phyloP scores from a whole-genome alignment of 2,329 filamentous ascomycete genomes.

The Herpotrichia juniperi region DNA sequence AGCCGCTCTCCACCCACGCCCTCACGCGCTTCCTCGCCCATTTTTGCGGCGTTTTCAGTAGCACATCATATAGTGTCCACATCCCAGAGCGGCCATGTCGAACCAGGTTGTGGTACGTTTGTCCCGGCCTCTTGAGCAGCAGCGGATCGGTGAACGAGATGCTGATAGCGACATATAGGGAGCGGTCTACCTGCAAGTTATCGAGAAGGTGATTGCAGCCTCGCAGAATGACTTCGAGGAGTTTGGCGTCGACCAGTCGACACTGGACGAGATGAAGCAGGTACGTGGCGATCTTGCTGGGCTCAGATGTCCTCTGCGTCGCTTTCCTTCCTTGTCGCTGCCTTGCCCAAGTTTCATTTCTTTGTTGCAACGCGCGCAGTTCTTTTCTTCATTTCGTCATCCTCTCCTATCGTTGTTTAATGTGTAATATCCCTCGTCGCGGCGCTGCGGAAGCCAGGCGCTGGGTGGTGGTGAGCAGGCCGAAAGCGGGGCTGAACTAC shows the following conservation, averaged over 20 bases:
- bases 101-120: conserved; percentile 47
- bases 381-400: conserved; percentile 12
- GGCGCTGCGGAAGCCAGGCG: conserved; percentile 27
- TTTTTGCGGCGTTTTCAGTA: conserved; percentile 16
- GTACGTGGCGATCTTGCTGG: conserved; percentile 62
- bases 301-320: background rate
- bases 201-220: conserved; percentile 68
- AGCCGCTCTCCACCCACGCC: conserved; percentile 26
- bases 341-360: conserved; percentile 8
- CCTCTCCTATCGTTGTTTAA: conserved; percentile 1
- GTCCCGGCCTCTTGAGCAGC: conserved; percentile 23
- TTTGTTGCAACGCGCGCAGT: conserved; percentile 16
- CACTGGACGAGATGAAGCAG: conserved; percentile 84
- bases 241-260: conserved; percentile 85
- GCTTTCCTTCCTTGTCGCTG: conserved; percentile 10
- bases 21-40: conserved; percentile 19
- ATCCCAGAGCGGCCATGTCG: conserved; percentile 37
- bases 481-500: conserved; percentile 52
- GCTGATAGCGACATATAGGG: conserved; percentile 58
- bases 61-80: conserved; percentile 23
- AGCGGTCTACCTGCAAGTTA: conserved; percentile 85
- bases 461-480: conserved; percentile 38
- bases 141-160: conserved; percentile 18
- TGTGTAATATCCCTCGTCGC: conserved; percentile 15
- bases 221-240: conserved; percentile 97